phyloP scores from a whole-genome alignment of 768 basidiomycete genomes.

The Lepiota venenata region DNA sequence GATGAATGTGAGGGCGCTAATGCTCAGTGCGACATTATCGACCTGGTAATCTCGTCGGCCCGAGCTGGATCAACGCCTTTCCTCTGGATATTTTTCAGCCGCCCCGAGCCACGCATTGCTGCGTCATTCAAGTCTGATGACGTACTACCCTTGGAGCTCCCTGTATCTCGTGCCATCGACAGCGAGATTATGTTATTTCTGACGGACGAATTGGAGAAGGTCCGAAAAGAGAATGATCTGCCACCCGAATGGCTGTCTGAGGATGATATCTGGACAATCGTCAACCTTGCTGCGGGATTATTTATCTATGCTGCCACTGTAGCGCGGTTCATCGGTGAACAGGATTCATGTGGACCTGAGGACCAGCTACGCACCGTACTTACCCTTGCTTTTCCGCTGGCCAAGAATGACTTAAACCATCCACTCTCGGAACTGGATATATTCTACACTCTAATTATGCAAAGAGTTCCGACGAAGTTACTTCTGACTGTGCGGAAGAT shows the following conservation, averaged over 20 bases:
- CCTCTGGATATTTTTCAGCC: conserved; percentile 1
- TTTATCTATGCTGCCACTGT: conserved; percentile 3
- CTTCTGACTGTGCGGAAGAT: not conserved
- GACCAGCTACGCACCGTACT: not conserved
- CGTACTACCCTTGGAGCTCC: not conserved
- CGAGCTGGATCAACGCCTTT: not conserved
- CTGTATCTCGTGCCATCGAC: not conserved
- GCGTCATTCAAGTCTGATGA: not conserved
- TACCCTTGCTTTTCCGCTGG: too few species aligned
- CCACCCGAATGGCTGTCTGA: not conserved
- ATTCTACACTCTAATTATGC: not conserved
- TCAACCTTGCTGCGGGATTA: not conserved
- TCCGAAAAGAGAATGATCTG: not conserved
- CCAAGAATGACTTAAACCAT: not conserved
- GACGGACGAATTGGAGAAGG: not conserved
- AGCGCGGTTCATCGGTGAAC: not conserved
- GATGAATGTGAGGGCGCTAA: not conserved
- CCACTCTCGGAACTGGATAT: not conserved
- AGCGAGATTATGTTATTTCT: not conserved
- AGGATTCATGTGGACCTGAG: conserved; percentile 1
- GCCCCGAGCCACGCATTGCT: not conserved
- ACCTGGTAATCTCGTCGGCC: not conserved
- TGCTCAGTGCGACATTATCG: not conserved
- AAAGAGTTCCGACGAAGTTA: not conserved
- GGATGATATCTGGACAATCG: not conserved